phyloP scores from a whole-genome alignment of 768 basidiomycete species.

The Tylopilus intermedius region DNA sequence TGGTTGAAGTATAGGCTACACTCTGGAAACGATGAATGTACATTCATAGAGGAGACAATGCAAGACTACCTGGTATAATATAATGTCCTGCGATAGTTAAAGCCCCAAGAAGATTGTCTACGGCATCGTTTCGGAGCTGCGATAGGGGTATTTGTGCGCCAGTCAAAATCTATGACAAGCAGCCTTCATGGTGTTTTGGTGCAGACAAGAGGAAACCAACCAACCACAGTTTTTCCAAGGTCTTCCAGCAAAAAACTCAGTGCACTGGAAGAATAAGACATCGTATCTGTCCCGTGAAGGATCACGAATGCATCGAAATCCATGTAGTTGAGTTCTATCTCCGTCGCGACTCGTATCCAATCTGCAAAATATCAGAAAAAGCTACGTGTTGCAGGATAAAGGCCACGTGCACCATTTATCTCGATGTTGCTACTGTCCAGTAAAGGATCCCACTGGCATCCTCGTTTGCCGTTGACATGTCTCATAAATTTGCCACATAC shows the following conservation, averaged over 20 bases:
- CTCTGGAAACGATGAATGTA: slow-evolving; percentile 41
- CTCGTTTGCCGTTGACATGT: slow-evolving; percentile 1
- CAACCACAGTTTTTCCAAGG: slow-evolving; percentile 84
- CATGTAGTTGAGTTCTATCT: slow-evolving; percentile 88
- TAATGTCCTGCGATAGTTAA: slow-evolving; percentile 86
- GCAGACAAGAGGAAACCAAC: slow-evolving; percentile 13
- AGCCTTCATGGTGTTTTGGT: not conserved
- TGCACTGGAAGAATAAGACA: slow-evolving; percentile 86
- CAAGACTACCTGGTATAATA: slow-evolving; percentile 73
- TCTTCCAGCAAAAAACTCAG: slow-evolving; percentile 90
- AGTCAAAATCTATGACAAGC: slow-evolving; percentile 64
- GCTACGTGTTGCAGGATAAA: not conserved
- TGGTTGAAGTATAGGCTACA: slow-evolving; percentile 89
- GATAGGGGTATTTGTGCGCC: slow-evolving; percentile 93
- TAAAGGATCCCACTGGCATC: slow-evolving; percentile 72
- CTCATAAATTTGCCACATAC: slow-evolving; percentile 34
- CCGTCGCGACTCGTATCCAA: slow-evolving; percentile 86
- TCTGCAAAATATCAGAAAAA: slow-evolving; percentile 41
- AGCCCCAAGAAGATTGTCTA: slow-evolving; percentile 88
- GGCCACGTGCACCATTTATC: slow-evolving; percentile 53
- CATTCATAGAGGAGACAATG: not conserved
- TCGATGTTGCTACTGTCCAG: slow-evolving; percentile 89
- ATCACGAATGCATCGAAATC: slow-evolving; percentile 87
- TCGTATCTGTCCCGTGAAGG: slow-evolving; percentile 88
- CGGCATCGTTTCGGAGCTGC: slow-evolving; percentile 88